phyloP scores from a whole-genome alignment of 768 basidiomycete species.

The Calocera cornea region DNA sequence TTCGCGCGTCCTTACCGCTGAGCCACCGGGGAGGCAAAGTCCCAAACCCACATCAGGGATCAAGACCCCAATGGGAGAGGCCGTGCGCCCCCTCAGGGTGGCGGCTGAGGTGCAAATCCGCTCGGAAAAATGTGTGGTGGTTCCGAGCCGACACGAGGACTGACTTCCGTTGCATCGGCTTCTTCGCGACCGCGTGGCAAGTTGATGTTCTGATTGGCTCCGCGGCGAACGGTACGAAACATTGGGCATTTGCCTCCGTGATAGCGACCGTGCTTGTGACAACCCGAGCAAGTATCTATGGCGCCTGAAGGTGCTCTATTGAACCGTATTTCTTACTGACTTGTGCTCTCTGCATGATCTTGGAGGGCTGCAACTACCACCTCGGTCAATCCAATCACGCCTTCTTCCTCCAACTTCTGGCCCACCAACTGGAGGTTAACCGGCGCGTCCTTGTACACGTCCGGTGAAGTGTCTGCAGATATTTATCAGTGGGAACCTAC shows the following conservation, averaged over 20 bases:
- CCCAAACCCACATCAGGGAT: not conserved
- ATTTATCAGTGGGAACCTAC: not conserved
- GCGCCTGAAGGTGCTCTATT: not conserved
- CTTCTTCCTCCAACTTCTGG: conserved; percentile 61
- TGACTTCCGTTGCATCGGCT: no score
- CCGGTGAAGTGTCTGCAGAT: conserved; percentile 23
- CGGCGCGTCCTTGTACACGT: conserved; percentile 44
- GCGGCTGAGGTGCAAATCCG: not conserved
- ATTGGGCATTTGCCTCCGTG: no score
- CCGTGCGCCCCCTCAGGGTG: not conserved
- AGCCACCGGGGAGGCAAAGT: not conserved
- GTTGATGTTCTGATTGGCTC: no score
- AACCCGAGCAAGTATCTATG: not conserved
- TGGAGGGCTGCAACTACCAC: conserved; percentile 40
- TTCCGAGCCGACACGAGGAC: not conserved
- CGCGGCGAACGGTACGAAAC: no score
- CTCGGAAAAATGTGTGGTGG: not conserved
- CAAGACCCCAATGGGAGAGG: not conserved
- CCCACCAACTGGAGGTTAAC: conserved; percentile 54
- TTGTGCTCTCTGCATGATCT: not conserved
- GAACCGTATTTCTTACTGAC: no score
- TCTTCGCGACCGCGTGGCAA: no score
- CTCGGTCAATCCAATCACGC: conserved; percentile 52
- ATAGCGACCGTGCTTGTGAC: not conserved
- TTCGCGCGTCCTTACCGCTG: not conserved